These are phyloP conservation scores for Lachnellula occidentalis DNA, from an alignment of 2,329 filamentous ascomycete species.

Conservation along the genomic window DNA sequence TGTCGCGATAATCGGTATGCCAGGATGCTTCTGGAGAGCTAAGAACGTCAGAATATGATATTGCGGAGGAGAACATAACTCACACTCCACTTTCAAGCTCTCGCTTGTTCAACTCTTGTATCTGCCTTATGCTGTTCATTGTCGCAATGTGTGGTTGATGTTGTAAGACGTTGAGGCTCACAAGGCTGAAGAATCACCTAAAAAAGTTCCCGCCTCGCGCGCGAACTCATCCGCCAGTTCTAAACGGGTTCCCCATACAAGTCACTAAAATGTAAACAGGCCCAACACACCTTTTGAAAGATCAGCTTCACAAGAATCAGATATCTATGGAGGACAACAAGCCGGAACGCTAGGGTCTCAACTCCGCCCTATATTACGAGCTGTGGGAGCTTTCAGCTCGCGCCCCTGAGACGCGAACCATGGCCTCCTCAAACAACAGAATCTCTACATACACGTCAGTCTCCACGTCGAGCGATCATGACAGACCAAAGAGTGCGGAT, in stretches of 20 bases:
- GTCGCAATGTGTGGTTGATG: conserved; percentile 14
- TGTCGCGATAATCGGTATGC: conserved; percentile 97
- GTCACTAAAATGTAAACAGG: too few species aligned
- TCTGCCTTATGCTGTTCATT: conserved; percentile 94
- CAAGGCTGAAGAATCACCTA: background rate
- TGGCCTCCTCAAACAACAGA: conserved; percentile 28
- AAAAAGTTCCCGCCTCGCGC: conserved; percentile 2
- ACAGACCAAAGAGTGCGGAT: conserved; percentile 59
- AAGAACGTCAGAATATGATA: conserved; percentile 12
- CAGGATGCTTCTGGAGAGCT: conserved; percentile 84
- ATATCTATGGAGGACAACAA: background rate
- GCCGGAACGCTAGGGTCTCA: too few species aligned
- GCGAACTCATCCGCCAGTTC: too few species aligned
- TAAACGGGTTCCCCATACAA: too few species aligned
- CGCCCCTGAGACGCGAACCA: conserved; percentile 20
- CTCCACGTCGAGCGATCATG: conserved; percentile 47
- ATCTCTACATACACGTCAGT: conserved; percentile 45
- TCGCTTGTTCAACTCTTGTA: conserved; percentile 87
- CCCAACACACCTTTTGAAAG: background rate
- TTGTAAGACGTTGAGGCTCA: background rate
- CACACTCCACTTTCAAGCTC: conserved; percentile 86
- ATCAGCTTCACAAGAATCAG: background rate
- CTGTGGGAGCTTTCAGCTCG: background rate
- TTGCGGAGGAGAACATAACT: conserved; percentile 32
- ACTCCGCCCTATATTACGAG: too few species aligned